Evolutionary conservation across 1,284 basidiomycete species (phyloP).

Genomic region (Cutaneotrichosporon dermatis): DNA sequence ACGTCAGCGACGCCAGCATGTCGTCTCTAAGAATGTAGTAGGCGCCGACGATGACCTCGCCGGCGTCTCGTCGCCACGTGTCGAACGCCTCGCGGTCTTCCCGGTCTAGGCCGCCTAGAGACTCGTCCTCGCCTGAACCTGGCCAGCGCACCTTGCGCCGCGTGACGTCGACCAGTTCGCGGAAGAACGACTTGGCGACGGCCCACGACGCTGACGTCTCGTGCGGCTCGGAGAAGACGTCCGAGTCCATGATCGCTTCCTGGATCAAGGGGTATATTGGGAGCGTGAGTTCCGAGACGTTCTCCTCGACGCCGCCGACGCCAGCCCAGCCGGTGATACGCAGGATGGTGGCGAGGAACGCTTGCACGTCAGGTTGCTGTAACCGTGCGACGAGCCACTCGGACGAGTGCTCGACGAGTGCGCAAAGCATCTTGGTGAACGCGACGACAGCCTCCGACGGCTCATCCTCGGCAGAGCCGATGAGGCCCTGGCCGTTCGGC

Average conservation of each 20-base stretch:
- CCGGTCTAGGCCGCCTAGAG: conserved; percentile 58
- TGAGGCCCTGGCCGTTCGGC: conserved; percentile 24
- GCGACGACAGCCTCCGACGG: conserved; percentile 50
- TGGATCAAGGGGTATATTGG: conserved; percentile 84
- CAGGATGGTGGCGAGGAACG: conserved; percentile 66
- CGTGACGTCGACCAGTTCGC: conserved; percentile 66
- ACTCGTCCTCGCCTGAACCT: conserved; percentile 49
- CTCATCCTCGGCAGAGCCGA: conserved; percentile 29
- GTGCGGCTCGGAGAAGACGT: conserved; percentile 55
- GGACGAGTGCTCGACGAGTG: conserved; percentile 77
- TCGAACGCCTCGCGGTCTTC: conserved; percentile 47
- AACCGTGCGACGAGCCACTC: conserved; percentile 71
- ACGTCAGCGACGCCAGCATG: conserved; percentile 67
- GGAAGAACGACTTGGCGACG: conserved; percentile 70
- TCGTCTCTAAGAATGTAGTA: conserved; percentile 80
- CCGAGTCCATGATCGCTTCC: conserved; percentile 74
- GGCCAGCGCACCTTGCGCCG: conserved; percentile 70
- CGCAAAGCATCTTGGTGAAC: conserved; percentile 70
- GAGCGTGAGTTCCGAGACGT: conserved; percentile 76
- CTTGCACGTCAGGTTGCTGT: conserved; percentile 60
- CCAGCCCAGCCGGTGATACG: conserved; percentile 70
- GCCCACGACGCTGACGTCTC: conserved; percentile 48
- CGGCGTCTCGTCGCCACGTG: conserved; percentile 74
- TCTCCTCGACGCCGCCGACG: conserved; percentile 72
- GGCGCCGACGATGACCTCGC: conserved; percentile 86